Base-by-base conservation (phyloP, 306 rosid genomes). In the Medicago lupulina region DNA sequence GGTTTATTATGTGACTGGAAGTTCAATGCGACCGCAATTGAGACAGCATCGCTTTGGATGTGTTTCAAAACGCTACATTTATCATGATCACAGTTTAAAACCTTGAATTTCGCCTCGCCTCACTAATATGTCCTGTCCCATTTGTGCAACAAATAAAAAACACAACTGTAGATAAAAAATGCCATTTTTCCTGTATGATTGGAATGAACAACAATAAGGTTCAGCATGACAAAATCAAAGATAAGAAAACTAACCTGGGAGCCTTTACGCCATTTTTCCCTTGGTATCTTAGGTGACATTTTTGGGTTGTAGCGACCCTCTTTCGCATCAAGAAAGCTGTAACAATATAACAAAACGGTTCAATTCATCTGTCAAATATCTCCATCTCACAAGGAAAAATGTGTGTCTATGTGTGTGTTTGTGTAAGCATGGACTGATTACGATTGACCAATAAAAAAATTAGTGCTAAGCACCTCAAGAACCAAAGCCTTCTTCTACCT, bases 221-320 rank as follows among this genome's bases (percentile, higher is more conserved):
- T 34, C 1, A 10, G 11, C 14, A 46, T 18, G 54, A n/a, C 4
- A 68, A 74, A 67, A 44, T 44, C 19, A 41, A 67, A 63, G 21
- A 40, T 40, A 44, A 73, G 59, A 76, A 15, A 81, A 80, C 72
- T 83, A 47, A 95, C 99, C 97, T 95, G 98, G 23, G 99, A 95
- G 73, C 97, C 99, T 88, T 95, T 95, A 61, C 98, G 91, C 99
- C 99, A 95, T 80, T 85, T 95, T 73, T 73, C 83, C 85, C 90
- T 89, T 18, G 96, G 92, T 83, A 95, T 89, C 76, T 79, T 79
- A 55, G 93, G 92, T 44, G 99, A 90, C 99, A 95, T 95, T 80
- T 84, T 92, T 13, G 96, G 90, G 78, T 89, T 92, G 88, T 95
- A 89, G 83, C 99, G 97, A 67, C 92, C 97, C 83, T 86, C 97